Evolutionary conservation across 2,329 filamentous ascomycete genomes (phyloP).

Genomic region (Ceratocystis papillata): DNA sequence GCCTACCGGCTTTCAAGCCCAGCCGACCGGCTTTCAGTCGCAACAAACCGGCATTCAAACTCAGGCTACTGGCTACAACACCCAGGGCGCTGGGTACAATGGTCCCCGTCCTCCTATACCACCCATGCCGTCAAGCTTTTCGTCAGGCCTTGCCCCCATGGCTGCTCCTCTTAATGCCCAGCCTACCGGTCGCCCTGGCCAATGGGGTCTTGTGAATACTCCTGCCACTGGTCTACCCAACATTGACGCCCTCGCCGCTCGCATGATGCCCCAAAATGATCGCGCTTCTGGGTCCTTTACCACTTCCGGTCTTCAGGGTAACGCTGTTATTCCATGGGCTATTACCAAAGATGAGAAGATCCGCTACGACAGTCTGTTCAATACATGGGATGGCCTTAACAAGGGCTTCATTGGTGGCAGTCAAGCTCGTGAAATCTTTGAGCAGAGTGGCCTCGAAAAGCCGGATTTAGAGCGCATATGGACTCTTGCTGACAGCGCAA

Average conservation of each 20-base stretch:
- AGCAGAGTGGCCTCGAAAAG: conserved; percentile 87
- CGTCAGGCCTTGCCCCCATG: conserved; percentile 47
- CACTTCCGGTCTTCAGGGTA: conserved; percentile 77
- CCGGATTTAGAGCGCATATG: conserved; percentile 83
- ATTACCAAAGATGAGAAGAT: conserved; percentile 98
- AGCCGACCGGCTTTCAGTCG: conserved; percentile 50
- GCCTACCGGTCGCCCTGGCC: conserved; percentile 81
- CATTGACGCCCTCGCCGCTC: conserved; percentile 80
- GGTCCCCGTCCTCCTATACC: conserved; percentile 82
- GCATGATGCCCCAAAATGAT: conserved; percentile 95
- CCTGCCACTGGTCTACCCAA: conserved; percentile 83
- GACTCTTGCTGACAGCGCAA: conserved; percentile 87
- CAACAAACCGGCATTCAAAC: conserved; percentile 41
- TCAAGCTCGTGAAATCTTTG: conserved; percentile 92
- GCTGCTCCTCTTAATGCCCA: conserved; percentile 69
- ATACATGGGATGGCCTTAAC: conserved; percentile 87
- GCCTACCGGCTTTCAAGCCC: conserved; percentile 37
- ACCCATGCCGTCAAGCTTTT: conserved; percentile 60
- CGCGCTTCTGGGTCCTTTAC: conserved; percentile 75
- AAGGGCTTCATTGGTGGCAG: conserved; percentile 88
- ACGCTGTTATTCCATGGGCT: conserved; percentile 94
- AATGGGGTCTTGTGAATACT: conserved; percentile 97
- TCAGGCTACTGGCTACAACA: conserved; percentile 61
- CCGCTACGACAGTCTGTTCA: conserved; percentile 89
- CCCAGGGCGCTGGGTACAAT: conserved; percentile 67